Base-by-base conservation (phyloP, 345 rosid species). In the Moricandia arvensis region DNA sequence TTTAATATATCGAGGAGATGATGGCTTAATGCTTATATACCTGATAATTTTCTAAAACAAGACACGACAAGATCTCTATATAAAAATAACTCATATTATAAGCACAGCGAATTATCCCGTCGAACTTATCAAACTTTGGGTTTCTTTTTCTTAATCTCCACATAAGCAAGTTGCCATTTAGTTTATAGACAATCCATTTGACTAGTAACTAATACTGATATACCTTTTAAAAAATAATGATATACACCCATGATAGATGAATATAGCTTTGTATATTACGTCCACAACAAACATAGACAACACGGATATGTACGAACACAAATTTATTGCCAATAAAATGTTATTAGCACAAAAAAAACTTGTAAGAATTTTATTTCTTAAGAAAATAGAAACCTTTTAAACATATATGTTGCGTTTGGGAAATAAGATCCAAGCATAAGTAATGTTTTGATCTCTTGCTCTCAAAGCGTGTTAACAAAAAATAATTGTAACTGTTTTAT, bases 51-150 rank as follows among this genome's bases (percentile, higher is more conserved):
- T 41, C 9, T 69, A 51, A 62, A 54, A 55, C 59, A 15, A 69
- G 69, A 63, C 21, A 70, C 35, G 71, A 76, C 38, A 63, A 76
- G 7, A 69, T 63, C 10, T 38, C 15, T 26, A 43, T 11, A 33
- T 53, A 6, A 16, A 34, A 34, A 30, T 17, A 15, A 33, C 45
- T 31, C 66, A 43, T 77, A 43, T 26, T 77, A 77, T 78, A 78
- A 72, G 81, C 63, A 66, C 69, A 18, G 8, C 65, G 57, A 29
- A 65, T 53, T 77, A 77, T 77, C 72, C 66, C 34, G 26, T 33
- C 45, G 34, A 65, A 71, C 76, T 58, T 71, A 66, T 71, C 80
- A 71, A 45, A 57, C 55, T 21, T 10, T 35, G 5, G 3, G 0
- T 59, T 53, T 64, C 15, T n/a, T 8, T 27, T 13, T 58, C 13